Conservation (phyloP, 2,329 filamentous ascomycete genomes). For the Alternaria viburni region DNA sequence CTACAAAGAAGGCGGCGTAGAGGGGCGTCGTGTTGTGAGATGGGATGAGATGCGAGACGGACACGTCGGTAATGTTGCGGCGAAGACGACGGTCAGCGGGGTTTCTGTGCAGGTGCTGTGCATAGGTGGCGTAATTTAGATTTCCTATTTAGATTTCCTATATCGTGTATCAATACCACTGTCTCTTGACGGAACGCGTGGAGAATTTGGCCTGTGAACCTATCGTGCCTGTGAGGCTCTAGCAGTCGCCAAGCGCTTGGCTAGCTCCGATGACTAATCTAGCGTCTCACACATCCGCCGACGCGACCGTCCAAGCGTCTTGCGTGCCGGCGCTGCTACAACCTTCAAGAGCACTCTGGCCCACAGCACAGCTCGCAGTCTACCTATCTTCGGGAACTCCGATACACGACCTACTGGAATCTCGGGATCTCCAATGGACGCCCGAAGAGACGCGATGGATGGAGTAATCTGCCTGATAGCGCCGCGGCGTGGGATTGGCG, state of each 20-base stretch:
- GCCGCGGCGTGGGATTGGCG: constrained; percentile 13
- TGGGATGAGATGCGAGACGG: background rate
- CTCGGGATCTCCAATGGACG: background rate
- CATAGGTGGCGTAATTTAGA: background rate
- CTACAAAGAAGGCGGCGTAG: constrained; percentile 5
- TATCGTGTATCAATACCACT: background rate
- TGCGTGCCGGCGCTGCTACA: background rate
- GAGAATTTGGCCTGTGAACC: background rate
- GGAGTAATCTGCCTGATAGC: background rate
- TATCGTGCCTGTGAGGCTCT: background rate
- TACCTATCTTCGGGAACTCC: background rate
- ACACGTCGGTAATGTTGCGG: background rate
- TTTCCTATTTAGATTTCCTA: background rate
- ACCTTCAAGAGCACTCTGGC: background rate
- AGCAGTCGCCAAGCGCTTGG: background rate
- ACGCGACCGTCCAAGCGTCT: background rate
- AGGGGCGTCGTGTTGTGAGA: background rate
- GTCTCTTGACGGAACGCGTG: background rate
- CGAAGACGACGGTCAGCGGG: background rate
- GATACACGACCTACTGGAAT: background rate
- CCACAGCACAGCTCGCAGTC: background rate
- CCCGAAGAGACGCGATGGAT: background rate
- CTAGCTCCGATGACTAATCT: background rate
- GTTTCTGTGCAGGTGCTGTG: background rate
- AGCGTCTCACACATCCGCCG: background rate